Conservation (phyloP, 257 asterid species). For the Nicotiana otophora region DNA sequence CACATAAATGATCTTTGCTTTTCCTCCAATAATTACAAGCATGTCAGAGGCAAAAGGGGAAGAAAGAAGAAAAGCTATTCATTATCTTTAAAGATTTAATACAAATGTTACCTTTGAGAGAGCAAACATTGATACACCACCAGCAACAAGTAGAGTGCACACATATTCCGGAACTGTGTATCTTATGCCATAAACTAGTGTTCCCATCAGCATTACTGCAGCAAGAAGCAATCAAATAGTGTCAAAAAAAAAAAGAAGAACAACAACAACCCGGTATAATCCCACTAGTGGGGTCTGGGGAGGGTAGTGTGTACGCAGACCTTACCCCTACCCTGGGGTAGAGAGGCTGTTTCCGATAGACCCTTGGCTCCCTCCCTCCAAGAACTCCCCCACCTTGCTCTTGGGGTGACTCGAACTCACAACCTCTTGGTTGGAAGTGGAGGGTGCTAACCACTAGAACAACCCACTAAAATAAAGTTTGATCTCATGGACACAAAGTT, state of each 20-base stretch:
- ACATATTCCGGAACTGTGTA: conserved; percentile 84
- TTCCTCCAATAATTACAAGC: not conserved
- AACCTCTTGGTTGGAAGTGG: too few species aligned
- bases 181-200: conserved; percentile 84
- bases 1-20: not conserved
- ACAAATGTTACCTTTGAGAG: conserved; percentile 62
- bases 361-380: too few species aligned
- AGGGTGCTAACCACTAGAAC: too few species aligned
- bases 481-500: not conserved
- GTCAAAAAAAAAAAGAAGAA: not conserved
- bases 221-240: conserved; percentile 26
- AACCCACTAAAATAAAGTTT: not conserved
- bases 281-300: too few species aligned
- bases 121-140: conserved; percentile 92
- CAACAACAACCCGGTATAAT: too few species aligned
- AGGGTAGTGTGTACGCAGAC: too few species aligned
- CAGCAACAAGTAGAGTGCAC: conserved; percentile 93
- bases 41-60: not conserved
- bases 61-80: not conserved
- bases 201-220: conserved; percentile 98
- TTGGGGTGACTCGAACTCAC: too few species aligned
- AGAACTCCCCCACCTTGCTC: too few species aligned
- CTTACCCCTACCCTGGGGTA: too few species aligned
- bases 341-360: too few species aligned
- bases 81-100: not conserved